These are phyloP conservation scores for Boletus sp. DNA, from an alignment of 768 basidiomycete species.

Conservation along the genomic window DNA sequence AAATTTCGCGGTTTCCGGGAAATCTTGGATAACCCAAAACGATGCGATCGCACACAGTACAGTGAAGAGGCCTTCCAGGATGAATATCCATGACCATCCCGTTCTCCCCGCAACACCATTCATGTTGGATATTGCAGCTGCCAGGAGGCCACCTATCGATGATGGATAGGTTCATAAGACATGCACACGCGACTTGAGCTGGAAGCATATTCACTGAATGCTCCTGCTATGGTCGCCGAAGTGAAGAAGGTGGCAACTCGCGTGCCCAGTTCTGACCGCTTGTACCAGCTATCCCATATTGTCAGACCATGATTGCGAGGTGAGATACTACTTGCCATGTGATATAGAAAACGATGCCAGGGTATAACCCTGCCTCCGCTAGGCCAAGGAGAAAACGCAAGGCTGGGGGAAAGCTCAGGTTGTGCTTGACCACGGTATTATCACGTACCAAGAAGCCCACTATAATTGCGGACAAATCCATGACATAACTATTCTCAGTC, in stretches of 20 bases:
- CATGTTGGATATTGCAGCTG: conserved; percentile 69
- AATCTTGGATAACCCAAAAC: conserved; percentile 76
- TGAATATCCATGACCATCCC: conserved; percentile 74
- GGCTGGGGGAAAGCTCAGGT: conserved; percentile 33
- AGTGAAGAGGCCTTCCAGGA: conserved; percentile 71
- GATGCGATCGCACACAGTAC: conserved; percentile 56
- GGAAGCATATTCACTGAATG: conserved; percentile 52
- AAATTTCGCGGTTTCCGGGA: conserved; percentile 74
- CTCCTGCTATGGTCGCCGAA: conserved; percentile 76
- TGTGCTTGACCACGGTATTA: neutral
- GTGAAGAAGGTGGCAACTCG: conserved; percentile 77
- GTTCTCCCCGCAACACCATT: conserved; percentile 61
- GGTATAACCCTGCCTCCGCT: conserved; percentile 52
- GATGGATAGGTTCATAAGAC: neutral
- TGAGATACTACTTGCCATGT: conserved; percentile 42
- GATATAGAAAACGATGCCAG: conserved; percentile 59
- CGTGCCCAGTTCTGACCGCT: conserved; percentile 68
- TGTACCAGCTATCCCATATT: conserved; percentile 62
- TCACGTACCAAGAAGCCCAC: conserved; percentile 56
- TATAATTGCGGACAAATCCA: conserved; percentile 59
- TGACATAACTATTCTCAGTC: conserved; percentile 50
- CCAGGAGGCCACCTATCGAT: conserved; percentile 55
- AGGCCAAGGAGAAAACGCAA: conserved; percentile 60
- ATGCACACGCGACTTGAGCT: neutral
- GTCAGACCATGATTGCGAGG: neutral